These are phyloP conservation scores for Annulohypoxylon moriforme DNA, from an alignment of 495 filamentous ascomycete species.

Conservation along the genomic window DNA sequence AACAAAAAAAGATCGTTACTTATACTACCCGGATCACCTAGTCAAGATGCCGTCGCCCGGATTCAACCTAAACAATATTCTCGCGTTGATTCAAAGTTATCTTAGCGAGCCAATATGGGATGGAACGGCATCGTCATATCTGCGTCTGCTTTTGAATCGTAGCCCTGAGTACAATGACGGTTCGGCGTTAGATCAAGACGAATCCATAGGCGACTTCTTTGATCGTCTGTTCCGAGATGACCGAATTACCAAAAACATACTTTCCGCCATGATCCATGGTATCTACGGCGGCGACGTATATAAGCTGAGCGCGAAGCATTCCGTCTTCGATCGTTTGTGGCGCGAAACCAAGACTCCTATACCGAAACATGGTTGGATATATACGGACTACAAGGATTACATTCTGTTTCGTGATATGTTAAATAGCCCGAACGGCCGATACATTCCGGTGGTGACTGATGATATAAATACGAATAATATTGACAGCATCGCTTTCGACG, in stretches of 20 bases:
- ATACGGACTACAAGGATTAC: conserved; percentile 25
- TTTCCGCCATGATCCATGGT: conserved; percentile 85
- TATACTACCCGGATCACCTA: conserved; percentile 93
- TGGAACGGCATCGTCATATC: conserved; percentile 50
- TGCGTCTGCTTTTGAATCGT: no score
- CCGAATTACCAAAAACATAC: conserved; percentile 75
- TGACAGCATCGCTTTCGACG: conserved; percentile 58
- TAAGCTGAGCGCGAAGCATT: conserved; percentile 75
- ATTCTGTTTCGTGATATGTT: conserved; percentile 28
- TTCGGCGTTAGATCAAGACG: conserved; percentile 64
- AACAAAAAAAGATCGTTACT: conserved; percentile 72
- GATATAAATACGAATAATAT: conserved; percentile 15
- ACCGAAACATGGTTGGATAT: not conserved
- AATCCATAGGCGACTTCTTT: conserved; percentile 79
- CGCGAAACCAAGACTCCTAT: not conserved
- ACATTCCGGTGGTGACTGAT: conserved; percentile 35
- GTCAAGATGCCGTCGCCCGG: conserved; percentile 71
- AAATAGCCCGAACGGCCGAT: conserved; percentile 16
- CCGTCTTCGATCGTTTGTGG: conserved; percentile 39
- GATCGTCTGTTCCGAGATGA: conserved; percentile 63
- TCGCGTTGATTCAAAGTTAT: conserved; percentile 47
- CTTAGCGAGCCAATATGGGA: conserved; percentile 73
- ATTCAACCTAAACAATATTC: conserved; percentile 33
- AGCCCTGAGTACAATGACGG: no score
- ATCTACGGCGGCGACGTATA: conserved; percentile 94